A percentile compares a stretch with the other conserved stretches of the same genome.
Conservation (phyloP, 2,329 filamentous ascomycete genomes). For the Zasmidium angulare region DNA sequence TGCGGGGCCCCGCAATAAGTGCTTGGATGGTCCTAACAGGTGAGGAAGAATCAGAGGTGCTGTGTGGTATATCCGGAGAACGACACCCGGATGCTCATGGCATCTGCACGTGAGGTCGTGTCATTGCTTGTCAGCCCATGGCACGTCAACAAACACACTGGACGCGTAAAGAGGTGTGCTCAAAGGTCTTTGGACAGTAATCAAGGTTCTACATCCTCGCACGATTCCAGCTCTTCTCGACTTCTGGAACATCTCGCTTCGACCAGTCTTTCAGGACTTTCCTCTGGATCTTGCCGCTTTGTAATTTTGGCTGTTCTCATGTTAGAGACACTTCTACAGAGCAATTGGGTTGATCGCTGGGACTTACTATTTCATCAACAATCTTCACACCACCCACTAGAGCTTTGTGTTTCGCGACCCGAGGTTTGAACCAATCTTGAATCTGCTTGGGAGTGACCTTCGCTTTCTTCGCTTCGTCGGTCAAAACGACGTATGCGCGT, state of each 20-base stretch:
- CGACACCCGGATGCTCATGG: not conserved
- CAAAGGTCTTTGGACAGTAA: not conserved
- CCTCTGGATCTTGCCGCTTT: slow-evolving; percentile 59
- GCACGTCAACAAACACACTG: not conserved
- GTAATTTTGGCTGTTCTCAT: slow-evolving; percentile 48
- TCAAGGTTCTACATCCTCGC: slow-evolving; percentile 21
- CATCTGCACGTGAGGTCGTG: not conserved
- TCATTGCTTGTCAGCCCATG: too few species aligned
- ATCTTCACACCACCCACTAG: slow-evolving; percentile 47
- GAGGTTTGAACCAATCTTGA: slow-evolving; percentile 36
- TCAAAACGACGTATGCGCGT: slow-evolving; percentile 54
- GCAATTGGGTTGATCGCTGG: not conserved
- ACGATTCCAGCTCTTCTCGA: slow-evolving; percentile 24
- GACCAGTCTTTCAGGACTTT: slow-evolving; percentile 59
- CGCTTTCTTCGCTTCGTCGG: slow-evolving; percentile 46
- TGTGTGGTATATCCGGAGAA: not conserved
- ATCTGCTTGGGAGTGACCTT: slow-evolving; percentile 38
- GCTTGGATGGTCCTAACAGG: not conserved
- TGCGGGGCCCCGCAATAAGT: not conserved
- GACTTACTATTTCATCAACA: slow-evolving; percentile 50
- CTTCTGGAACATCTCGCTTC: slow-evolving; percentile 50
- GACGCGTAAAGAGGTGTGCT: too few species aligned
- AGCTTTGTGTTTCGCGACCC: slow-evolving; percentile 44
- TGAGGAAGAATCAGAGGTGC: not conserved
- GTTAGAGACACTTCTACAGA: slow-evolving; percentile 4